Evolutionary conservation across 495 filamentous ascomycete genomes (phyloP).

Genomic region (Friedmanniomyces endolithicus): DNA sequence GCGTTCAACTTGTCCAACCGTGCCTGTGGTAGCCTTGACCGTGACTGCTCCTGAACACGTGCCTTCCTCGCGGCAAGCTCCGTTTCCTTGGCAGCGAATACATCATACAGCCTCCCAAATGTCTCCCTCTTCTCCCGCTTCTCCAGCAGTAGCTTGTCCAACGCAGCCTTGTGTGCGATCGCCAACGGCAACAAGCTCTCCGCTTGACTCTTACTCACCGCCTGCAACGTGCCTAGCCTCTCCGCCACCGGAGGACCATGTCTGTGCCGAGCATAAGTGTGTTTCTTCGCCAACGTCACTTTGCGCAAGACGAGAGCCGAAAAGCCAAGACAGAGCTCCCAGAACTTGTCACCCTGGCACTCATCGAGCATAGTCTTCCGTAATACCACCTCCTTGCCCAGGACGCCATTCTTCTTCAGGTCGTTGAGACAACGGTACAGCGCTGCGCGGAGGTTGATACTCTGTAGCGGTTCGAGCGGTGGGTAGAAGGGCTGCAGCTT

Average conservation of each 20-base stretch:
- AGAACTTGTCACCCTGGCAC: conserved; percentile 42
- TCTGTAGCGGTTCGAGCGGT: conserved; percentile 72
- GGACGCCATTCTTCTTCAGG: conserved; percentile 70
- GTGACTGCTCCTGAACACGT: conserved; percentile 26
- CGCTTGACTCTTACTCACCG: conserved; percentile 47
- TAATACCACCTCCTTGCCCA: conserved; percentile 63
- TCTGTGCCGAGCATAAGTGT: conserved; percentile 8
- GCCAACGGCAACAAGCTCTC: conserved; percentile 51
- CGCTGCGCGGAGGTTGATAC: conserved; percentile 74
- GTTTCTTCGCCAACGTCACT: conserved; percentile 36
- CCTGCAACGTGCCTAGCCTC: conserved; percentile 48
- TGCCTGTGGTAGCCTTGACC: conserved; percentile 23
- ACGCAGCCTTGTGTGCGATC: conserved; percentile 56
- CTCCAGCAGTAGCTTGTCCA: conserved; percentile 39
- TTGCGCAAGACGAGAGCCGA: conserved; percentile 70
- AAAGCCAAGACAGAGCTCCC: conserved; percentile 67
- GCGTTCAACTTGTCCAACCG: conserved; percentile 31
- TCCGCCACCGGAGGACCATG: conserved; percentile 36
- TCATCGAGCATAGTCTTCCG: conserved; percentile 89
- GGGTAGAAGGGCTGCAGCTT: conserved; percentile 86
- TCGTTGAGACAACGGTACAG: conserved; percentile 67
- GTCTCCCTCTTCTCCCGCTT: conserved; percentile 43
- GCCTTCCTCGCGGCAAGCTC: conserved; percentile 33
- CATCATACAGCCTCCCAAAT: conserved; percentile 45
- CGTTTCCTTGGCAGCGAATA: conserved; percentile 42